Evolutionary conservation across 2,329 filamentous ascomycete species (phyloP), one percentile per base, ranked within the genome.

Genomic region (Cercospora sesami): DNA sequence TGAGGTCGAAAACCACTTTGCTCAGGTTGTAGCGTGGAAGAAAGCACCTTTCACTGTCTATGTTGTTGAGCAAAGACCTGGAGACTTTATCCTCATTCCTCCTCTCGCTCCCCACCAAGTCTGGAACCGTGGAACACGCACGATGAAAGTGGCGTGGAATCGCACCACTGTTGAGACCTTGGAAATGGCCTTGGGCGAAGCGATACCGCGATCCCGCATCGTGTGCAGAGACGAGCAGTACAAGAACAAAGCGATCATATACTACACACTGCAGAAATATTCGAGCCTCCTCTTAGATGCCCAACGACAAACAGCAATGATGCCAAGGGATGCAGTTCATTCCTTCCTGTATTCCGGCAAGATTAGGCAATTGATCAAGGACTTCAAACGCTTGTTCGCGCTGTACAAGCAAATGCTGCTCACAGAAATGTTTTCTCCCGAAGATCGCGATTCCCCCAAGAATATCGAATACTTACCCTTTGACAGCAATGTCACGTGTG

Each of bases 81-180:
- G 95, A 4, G 95, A 99, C 76, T 93, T 98, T 73, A 95, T 99
- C 68, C 84, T 99, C 0, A 91, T 99, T 28, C 95, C 95, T 16
- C 94, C 95, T 4, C 82, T 98, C 18, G 95, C 95, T 3, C 93
- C 94, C 0, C 95, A 99, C 79, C 95, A 99, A 78, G 95, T 99
- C 9, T 99, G 95, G 95, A 99, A 99, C 77, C 88, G 94, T 60
- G 95, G 95, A 21, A 97, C 94, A 2, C 86, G 94, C 55, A 99
- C 95, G 0, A 93, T 98, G 87, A 99, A 99, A 78, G 93, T 96
- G 7, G 95, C 95, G 0, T 99, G 95, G 95, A 99, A 99, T 78
- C 87, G 95, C 28, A 97, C 93, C 0, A 97, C 94, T 0, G 91
- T 91, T 2, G 93, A 98, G 76, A 98, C 95, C 0, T 85, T 99